Base-by-base conservation (phyloP, 148 eudicot species). In the Polygonum aviculare region DNA sequence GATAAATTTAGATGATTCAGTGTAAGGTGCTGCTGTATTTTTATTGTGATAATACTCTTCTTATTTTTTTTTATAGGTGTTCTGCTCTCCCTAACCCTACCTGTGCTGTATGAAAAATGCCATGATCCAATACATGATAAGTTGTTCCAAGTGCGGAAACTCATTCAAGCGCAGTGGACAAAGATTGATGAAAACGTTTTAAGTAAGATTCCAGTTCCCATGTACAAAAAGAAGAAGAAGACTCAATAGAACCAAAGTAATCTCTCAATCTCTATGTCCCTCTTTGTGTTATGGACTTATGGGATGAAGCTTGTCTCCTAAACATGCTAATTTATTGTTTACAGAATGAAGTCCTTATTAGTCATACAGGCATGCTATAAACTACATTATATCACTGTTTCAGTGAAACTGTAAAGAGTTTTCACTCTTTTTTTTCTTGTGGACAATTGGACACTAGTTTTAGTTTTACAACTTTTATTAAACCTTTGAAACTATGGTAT, bases 11-110 rank as follows among this genome's bases (percentile, higher is more conserved):
- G 12, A 44, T 44, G 52, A 41, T 72, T 72, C 36, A 62, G 21
- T 38, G 15, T 72, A 15, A 19, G n/a, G 12, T n/a, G 19, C 39
- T 74, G 44, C 18, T 60, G 15, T 41, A 72, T 72, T 9, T 40
- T 38, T n/a, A 19, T 72, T 72, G 19, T 40, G 77, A 19, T 73
- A 38, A 38, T 70, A 78, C 15, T 38, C 33, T 45, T 49, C 62
- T 73, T 26, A n/a, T n/a, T 26, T 26, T 26, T 26, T 72, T 63
- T 39, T 75, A 51, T 84, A 95, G 97, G 91, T 33, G 72, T 85
- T 77, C 90, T 95, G 80, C 87, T 95, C 55, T 79, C 98, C 73
- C 74, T 95, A 75, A 88, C 94, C 19, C 86, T 95, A 12, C 99
- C 99, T 0, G 51, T 83, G 38, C 75, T 95, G 78, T 95, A 92